Conservation (phyloP, 176 grass and related monocot species). For the Oryza coarctata region DNA sequence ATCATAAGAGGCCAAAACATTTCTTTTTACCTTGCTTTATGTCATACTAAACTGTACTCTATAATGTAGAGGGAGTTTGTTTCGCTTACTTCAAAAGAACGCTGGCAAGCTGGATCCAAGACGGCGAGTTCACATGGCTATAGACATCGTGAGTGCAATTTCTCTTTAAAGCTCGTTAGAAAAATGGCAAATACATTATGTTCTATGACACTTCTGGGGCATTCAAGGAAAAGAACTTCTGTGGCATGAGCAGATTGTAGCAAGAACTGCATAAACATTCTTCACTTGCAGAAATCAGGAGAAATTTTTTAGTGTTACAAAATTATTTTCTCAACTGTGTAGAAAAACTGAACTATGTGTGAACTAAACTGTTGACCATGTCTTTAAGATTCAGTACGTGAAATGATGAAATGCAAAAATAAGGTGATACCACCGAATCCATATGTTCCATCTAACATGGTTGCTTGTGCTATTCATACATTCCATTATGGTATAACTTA, state of each 20-base stretch:
- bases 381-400: not conserved
- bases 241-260: not conserved
- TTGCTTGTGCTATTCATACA: not conserved
- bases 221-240: too few species aligned
- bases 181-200: constrained; percentile 7
- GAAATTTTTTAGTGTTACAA: not conserved
- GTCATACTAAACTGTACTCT: not conserved
- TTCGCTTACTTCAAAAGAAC: constrained; percentile 83
- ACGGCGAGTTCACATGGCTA: constrained; percentile 71
- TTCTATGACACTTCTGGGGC: not conserved
- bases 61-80: constrained; percentile 80
- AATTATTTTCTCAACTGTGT: not conserved
- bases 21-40: constrained; percentile 19
- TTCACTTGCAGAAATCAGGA: constrained; percentile 1
- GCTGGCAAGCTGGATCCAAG: constrained; percentile 65
- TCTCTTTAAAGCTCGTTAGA: constrained; percentile 1
- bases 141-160: constrained; percentile 76
- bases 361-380: not conserved
- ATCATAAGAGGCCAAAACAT: not conserved
- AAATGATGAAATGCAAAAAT: not conserved
- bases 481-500: not conserved
- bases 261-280: not conserved
- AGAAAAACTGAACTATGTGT: not conserved
- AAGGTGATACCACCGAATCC: not conserved
- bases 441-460: not conserved